Evolutionary conservation across 768 basidiomycete genomes (phyloP), one percentile per base, ranked within the genome.

Genomic region (Tulasnella sp.): DNA sequence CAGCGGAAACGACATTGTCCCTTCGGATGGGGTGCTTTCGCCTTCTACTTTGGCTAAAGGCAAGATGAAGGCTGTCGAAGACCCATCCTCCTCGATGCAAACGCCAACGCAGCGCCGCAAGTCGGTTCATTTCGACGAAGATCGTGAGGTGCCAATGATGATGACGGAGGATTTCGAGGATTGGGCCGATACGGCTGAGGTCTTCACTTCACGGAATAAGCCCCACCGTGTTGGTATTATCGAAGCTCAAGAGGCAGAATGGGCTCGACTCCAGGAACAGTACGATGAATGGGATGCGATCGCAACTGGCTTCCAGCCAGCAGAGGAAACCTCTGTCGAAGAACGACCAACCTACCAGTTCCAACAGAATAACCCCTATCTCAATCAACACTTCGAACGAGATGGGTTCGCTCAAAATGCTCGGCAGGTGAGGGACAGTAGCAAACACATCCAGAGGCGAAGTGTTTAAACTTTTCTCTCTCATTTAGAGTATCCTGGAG

Each of bases 271-370:
- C 78, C 93, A 94, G 82, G 82, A 83, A 14, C 90, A 91, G 77
- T 96, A 93, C 93, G 94, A 96, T 79, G 83, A 83, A 3, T 93
- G 92, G 75, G 93, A 94, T 81, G 92, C 91, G 0, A 91, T 90
- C 6, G 81, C 88, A 0, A 82, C 87, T 0, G 93, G 92, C 34
- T 29, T 74, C 45, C 17, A 74, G 64, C 9, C 38, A 11, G 52
- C 34, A 29, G 37, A 11, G 9, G 34, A 31, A 17, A 69, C 3
- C 4, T 3, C 37, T 2, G n/a, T 39, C 11, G 31, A 29, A 72
- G 22, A 72, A 52, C 37, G 19, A 34, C n/a, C 40, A 34, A 82
- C 82, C 75, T 96, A 96, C 82, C 87, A 86, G 79, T 96, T 96
- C 83, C 91, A 92, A 82, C 79, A 82, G 31, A 88, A 89, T 80